Evolutionary conservation across 129 eudicot genomes (phyloP).

Genomic region (Centaurea solstitialis): DNA sequence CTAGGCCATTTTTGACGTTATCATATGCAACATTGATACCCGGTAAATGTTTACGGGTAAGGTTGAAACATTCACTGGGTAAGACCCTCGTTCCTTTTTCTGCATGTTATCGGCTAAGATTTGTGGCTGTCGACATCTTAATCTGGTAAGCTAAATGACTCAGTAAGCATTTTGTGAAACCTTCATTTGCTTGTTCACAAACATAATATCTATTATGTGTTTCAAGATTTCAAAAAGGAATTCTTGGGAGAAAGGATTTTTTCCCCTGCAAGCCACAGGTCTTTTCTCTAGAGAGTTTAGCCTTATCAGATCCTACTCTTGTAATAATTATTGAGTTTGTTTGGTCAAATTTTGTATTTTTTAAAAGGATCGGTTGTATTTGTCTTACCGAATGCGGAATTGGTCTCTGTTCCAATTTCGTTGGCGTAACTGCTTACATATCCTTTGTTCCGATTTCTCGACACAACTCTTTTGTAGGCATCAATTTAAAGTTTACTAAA

Average conservation of each 20-base stretch:
- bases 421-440: not conserved
- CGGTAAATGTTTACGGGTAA: not conserved
- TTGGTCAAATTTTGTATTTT: not conserved
- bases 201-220: not conserved
- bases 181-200: not conserved
- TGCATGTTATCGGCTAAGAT: not conserved
- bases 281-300: no score
- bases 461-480: not conserved
- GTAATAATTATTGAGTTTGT: not conserved
- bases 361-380: not conserved
- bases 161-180: no score
- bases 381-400: not conserved
- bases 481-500: not conserved
- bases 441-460: not conserved
- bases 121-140: not conserved
- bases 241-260: no score
- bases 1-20: no score
- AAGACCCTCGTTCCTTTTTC: not conserved
- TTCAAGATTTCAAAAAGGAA: not conserved
- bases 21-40: not conserved
- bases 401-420: not conserved
- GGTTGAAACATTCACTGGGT: not conserved
- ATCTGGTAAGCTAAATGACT: not conserved
- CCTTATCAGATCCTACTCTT: not conserved
- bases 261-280: no score